phyloP scores from a whole-genome alignment of 2,329 filamentous ascomycete species.

The Acrocalymma vagum region DNA sequence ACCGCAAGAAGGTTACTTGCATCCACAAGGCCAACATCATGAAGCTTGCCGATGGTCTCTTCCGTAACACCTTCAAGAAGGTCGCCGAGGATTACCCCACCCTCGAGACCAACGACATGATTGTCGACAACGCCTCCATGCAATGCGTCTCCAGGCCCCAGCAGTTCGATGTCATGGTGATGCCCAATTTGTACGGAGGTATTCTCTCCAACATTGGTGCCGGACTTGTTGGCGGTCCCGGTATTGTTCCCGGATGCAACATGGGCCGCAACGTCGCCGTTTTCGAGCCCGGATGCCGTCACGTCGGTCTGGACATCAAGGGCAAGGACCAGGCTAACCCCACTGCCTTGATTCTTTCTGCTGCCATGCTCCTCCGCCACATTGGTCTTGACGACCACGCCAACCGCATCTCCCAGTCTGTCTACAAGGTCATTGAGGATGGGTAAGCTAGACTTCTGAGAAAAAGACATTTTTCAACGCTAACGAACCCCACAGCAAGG shows the following conservation, averaged over 20 bases:
- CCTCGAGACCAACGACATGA: constrained; percentile 98
- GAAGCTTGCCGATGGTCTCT: constrained; percentile 98
- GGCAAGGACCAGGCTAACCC: constrained; percentile 99
- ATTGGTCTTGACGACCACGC: constrained; percentile 97
- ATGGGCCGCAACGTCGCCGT: constrained; percentile 99
- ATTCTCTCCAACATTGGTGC: constrained; percentile 99
- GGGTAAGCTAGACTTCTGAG: constrained; percentile 67
- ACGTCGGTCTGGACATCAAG: constrained; percentile 99
- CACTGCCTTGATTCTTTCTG: constrained; percentile 91
- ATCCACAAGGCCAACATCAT: constrained; percentile 99
- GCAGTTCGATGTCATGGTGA: constrained; percentile 99
- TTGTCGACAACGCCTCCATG: constrained; percentile 99
- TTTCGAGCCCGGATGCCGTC: constrained; percentile 98
- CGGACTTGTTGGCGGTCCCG: constrained; percentile 94
- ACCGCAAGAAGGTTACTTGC: constrained; percentile 98
- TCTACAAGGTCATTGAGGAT: constrained; percentile 84
- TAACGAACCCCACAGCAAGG: constrained; percentile 65
- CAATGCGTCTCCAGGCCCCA: constrained; percentile 95
- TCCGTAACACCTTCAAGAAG: constrained; percentile 96
- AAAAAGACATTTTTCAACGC: background rate
- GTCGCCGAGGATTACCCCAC: constrained; percentile 95
- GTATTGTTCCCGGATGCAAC: constrained; percentile 98
- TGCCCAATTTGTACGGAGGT: constrained; percentile 99
- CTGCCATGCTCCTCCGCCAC: constrained; percentile 96
- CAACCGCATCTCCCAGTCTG: constrained; percentile 94